phyloP scores from a whole-genome alignment of 1,284 basidiomycete genomes.

The Ustilago curta region DNA sequence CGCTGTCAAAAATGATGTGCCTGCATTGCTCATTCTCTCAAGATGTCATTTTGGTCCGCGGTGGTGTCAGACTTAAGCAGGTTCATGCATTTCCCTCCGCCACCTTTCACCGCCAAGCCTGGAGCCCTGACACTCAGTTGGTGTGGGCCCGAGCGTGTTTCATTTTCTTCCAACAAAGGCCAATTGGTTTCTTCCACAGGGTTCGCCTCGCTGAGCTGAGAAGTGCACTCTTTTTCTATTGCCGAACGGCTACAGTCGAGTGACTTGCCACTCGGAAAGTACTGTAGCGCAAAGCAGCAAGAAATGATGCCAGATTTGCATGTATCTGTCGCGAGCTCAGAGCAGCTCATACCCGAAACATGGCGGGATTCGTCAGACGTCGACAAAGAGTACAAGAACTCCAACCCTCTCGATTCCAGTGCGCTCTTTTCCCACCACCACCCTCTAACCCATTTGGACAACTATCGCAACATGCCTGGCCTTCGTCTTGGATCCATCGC shows the following conservation, averaged over 20 bases:
- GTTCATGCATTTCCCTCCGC: slow-evolving; percentile 1
- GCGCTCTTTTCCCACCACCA: not conserved
- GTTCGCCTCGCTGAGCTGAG: no score
- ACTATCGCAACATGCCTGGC: slow-evolving; percentile 68
- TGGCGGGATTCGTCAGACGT: slow-evolving; percentile 9
- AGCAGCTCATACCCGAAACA: not conserved
- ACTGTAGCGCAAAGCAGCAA: not conserved
- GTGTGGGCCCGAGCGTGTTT: slow-evolving; percentile 6
- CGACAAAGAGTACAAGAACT: slow-evolving; percentile 18
- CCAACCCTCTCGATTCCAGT: not conserved
- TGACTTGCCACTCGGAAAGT: not conserved
- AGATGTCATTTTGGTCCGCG: slow-evolving; percentile 20
- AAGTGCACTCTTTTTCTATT: no score
- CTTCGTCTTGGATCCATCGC: slow-evolving; percentile 67
- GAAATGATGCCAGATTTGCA: not conserved
- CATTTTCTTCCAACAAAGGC: not conserved
- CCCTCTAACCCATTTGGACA: slow-evolving; percentile 1
- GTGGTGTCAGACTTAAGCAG: slow-evolving; percentile 13
- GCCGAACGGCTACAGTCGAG: no score
- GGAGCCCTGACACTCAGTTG: not conserved
- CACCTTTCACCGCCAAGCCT: not conserved
- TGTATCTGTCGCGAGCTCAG: not conserved
- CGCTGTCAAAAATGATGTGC: slow-evolving; percentile 26
- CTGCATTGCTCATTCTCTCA: not conserved
- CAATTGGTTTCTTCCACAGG: not conserved